Evolutionary conservation across 352 stramenopile genomes (phyloP).

Genomic region (Phytophthora niederhauseri): DNA sequence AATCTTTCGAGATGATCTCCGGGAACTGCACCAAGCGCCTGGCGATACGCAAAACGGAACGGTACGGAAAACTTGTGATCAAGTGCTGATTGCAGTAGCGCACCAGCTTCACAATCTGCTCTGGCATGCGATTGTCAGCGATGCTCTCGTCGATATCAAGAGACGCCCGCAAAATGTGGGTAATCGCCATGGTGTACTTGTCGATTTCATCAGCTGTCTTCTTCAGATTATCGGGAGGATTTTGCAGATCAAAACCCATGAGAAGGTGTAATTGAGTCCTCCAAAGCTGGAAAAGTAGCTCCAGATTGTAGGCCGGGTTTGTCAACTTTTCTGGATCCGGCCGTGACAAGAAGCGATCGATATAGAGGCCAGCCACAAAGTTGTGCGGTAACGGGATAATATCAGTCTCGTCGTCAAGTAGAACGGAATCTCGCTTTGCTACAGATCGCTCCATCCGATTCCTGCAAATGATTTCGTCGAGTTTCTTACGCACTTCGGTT

Average conservation of each 20-base stretch:
- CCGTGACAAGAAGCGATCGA: slow-evolving; percentile 73
- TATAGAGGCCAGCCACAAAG: slow-evolving; percentile 75
- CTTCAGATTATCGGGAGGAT: slow-evolving; percentile 58
- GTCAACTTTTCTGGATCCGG: slow-evolving; percentile 77
- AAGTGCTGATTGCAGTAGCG: slow-evolving; percentile 75
- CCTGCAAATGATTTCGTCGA: slow-evolving; percentile 80
- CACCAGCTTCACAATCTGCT: slow-evolving; percentile 80
- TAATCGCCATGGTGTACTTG: slow-evolving; percentile 74
- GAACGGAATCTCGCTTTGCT: slow-evolving; percentile 80
- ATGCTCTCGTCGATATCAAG: slow-evolving; percentile 78
- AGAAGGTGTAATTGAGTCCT: slow-evolving; percentile 59
- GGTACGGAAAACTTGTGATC: slow-evolving; percentile 77
- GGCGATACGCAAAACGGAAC: slow-evolving; percentile 65
- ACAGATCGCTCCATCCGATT: slow-evolving; percentile 76
- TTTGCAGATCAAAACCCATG: slow-evolving; percentile 68
- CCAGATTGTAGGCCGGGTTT: slow-evolving; percentile 79
- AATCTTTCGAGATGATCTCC: slow-evolving; percentile 69
- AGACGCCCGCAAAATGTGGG: slow-evolving; percentile 65
- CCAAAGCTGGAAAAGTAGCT: slow-evolving; percentile 79
- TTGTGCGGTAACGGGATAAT: slow-evolving; percentile 66
- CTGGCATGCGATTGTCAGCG: slow-evolving; percentile 63
- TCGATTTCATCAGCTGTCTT: slow-evolving; percentile 59
- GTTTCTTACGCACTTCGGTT: slow-evolving; percentile 74
- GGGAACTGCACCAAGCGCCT: slow-evolving; percentile 70
- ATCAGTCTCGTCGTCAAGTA: slow-evolving; percentile 70